These are phyloP conservation scores for Teunomyces atbi DNA, from an alignment of 805 yeast species.

Conservation along the genomic window DNA sequence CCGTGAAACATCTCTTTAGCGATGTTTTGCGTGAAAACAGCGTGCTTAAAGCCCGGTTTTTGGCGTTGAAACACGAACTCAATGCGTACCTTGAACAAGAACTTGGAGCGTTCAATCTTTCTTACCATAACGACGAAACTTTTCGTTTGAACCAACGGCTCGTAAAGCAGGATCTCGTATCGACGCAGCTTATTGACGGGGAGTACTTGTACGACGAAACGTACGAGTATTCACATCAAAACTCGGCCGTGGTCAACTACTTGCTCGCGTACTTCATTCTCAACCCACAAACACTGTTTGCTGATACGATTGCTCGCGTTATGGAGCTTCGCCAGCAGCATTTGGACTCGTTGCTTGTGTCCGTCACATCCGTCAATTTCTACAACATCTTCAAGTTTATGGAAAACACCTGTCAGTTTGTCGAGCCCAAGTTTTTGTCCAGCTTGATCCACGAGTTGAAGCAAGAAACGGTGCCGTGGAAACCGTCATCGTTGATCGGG, in stretches of 20 bases:
- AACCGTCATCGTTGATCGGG: conserved; percentile 26
- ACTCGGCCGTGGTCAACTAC: conserved; percentile 30
- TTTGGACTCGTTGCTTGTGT: neutral
- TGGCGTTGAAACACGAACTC: conserved; percentile 23
- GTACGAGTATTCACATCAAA: conserved; percentile 12
- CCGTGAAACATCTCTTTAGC: conserved; percentile 24
- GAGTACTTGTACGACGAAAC: conserved; percentile 17
- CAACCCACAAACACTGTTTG: neutral
- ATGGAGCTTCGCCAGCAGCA: neutral
- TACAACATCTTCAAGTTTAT: conserved; percentile 28
- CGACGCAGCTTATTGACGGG: conserved; percentile 11
- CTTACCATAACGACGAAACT: conserved; percentile 10
- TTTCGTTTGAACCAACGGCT: neutral
- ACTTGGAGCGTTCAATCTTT: conserved; percentile 21
- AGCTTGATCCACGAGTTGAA: conserved; percentile 14
- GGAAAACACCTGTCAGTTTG: conserved; percentile 33
- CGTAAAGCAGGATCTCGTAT: neutral
- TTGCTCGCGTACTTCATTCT: conserved; percentile 32
- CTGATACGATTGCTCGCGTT: neutral
- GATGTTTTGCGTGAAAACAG: conserved; percentile 14
- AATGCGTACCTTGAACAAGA: conserved; percentile 22
- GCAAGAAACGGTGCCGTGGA: conserved; percentile 23
- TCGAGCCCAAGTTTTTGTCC: conserved; percentile 20
- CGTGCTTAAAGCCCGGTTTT: conserved; percentile 14
- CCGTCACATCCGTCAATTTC: conserved; percentile 18